phyloP scores from a whole-genome alignment of 768 basidiomycete genomes.

The Hygrophoropsis aurantiaca region DNA sequence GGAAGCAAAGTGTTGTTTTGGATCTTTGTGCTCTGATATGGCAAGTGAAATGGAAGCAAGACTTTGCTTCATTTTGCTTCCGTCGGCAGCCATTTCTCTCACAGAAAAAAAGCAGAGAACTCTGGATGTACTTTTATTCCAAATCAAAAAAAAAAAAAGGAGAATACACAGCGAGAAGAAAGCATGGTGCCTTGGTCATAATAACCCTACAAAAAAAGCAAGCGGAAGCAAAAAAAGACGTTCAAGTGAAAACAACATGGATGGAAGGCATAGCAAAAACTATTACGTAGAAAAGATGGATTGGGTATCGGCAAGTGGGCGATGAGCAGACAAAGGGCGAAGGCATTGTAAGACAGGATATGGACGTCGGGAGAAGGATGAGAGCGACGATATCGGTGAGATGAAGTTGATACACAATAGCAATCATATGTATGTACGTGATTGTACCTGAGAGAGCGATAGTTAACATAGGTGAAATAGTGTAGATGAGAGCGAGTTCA shows the following conservation, averaged over 20 bases:
- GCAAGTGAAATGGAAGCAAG: too few relatives aligned
- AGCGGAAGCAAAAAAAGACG: neutral
- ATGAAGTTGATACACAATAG: neutral
- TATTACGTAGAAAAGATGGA: neutral
- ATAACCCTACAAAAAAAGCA: constrained; percentile 1
- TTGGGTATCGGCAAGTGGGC: neutral
- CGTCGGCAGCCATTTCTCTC: too few relatives aligned
- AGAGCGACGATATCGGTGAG: too few relatives aligned
- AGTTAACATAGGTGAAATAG: neutral
- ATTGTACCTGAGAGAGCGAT: neutral
- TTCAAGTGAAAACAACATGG: neutral
- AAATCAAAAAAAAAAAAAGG: neutral
- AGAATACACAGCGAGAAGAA: constrained; percentile 1
- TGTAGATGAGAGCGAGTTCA: constrained; percentile 1
- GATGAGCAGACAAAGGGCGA: neutral
- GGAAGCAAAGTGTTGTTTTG: too few relatives aligned
- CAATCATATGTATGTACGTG: constrained; percentile 2
- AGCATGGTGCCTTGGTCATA: neutral
- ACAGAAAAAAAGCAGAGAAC: too few relatives aligned
- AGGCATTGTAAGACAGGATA: too few relatives aligned
- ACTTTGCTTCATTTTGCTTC: too few relatives aligned
- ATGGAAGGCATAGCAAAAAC: neutral
- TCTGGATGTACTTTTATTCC: neutral
- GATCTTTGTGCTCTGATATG: too few relatives aligned
- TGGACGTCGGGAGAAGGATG: too few relatives aligned